Conservation (phyloP, 495 filamentous ascomycete species). For the Penicillium lagena region DNA sequence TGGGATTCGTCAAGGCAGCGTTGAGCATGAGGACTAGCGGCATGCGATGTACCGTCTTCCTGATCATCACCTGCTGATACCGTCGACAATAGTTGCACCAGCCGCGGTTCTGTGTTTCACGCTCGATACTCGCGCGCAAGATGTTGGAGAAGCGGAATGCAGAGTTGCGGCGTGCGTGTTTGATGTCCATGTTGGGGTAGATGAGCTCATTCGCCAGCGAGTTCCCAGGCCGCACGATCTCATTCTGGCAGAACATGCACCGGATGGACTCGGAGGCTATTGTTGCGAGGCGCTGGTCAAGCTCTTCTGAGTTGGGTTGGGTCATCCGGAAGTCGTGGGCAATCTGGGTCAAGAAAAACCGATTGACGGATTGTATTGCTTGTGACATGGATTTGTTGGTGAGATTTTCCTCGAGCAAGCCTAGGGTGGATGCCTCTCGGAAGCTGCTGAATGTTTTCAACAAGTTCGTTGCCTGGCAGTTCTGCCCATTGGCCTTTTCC, state of each 20-base stretch:
- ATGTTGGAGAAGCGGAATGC: constrained; percentile 70
- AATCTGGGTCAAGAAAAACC: constrained; percentile 71
- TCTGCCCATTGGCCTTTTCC: constrained; percentile 85
- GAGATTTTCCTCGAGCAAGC: constrained; percentile 77
- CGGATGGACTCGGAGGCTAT: constrained; percentile 54
- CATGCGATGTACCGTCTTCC: constrained; percentile 71
- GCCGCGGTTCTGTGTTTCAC: constrained; percentile 71
- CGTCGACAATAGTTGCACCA: constrained; percentile 86
- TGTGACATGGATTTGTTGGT: constrained; percentile 58
- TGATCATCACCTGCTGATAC: constrained; percentile 73
- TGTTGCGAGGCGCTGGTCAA: constrained; percentile 55
- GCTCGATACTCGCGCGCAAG: constrained; percentile 79
- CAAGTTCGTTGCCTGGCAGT: constrained; percentile 96
- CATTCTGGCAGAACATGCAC: constrained; percentile 77
- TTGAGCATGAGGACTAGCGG: constrained; percentile 83
- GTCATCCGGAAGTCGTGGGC: constrained; percentile 61
- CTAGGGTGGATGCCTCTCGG: constrained; percentile 62
- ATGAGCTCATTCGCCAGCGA: constrained; percentile 76
- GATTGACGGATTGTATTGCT: constrained; percentile 71
- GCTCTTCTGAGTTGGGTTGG: constrained; percentile 44
- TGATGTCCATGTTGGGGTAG: constrained; percentile 57
- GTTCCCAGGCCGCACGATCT: constrained; percentile 60
- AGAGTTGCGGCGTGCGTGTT: constrained; percentile 45
- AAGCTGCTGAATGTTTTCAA: constrained; percentile 78
- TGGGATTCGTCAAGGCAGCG: constrained; percentile 61